These are phyloP conservation scores for Aquilaria malaccensis DNA, from an alignment of 345 rosid species.

Conservation along the genomic window DNA sequence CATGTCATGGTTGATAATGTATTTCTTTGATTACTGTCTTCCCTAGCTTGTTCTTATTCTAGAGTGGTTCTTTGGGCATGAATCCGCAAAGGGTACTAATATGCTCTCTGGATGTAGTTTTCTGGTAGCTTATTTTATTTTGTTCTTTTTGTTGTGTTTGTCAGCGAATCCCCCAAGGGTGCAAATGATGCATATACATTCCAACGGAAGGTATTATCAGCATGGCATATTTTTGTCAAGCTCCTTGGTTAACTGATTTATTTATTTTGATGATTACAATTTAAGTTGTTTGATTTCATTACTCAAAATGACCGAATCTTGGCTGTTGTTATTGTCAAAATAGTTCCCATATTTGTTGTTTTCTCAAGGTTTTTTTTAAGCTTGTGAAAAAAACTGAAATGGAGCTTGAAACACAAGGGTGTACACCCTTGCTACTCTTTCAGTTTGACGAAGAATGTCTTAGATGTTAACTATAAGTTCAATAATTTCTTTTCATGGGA, in stretches of 20 bases:
- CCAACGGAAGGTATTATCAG: slow-evolving; percentile 65
- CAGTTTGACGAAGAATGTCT: neutral
- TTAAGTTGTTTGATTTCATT: no score
- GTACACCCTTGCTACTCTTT: neutral
- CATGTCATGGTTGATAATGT: no score
- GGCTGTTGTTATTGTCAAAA: no score
- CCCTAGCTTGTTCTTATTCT: no score
- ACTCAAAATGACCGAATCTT: no score
- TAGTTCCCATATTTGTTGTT: neutral
- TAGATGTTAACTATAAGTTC: slow-evolving; percentile 13
- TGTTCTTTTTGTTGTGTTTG: slow-evolving; percentile 7
- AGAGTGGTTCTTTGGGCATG: no score
- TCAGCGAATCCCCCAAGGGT: slow-evolving; percentile 93
- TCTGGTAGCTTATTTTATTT: neutral
- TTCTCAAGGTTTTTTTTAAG: neutral
- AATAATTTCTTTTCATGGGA: slow-evolving; percentile 17
- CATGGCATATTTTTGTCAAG: neutral
- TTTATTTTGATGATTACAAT: no score
- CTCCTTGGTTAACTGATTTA: neutral
- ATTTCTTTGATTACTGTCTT: neutral
- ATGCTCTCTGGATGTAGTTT: no score
- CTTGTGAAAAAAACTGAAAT: slow-evolving; percentile 6
- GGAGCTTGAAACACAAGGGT: neutral
- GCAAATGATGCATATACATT: slow-evolving; percentile 91
- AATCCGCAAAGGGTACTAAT: no score